Conservation (phyloP, 805 yeast species). For the Spathaspora gorwiae region DNA sequence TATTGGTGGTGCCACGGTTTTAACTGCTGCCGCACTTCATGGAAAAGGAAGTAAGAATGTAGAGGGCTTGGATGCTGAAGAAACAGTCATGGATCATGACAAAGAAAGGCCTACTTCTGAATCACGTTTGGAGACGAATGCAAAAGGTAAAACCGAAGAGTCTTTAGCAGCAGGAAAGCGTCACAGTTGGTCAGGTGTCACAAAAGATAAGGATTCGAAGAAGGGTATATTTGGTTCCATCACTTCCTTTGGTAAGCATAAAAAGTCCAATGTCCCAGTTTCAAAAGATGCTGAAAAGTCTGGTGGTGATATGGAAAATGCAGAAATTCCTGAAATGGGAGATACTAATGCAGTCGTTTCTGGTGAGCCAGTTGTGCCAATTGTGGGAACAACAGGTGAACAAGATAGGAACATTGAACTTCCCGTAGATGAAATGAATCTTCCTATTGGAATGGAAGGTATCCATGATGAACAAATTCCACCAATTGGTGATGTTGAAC, state of each 20-base stretch:
- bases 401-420: not conserved
- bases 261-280: not conserved
- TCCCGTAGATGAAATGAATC: not conserved
- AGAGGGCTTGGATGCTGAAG: not conserved
- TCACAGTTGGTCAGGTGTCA: not conserved
- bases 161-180: not conserved
- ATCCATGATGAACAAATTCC: not conserved
- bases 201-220: not conserved
- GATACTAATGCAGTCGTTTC: not conserved
- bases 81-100: not conserved
- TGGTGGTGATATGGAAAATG: too few species aligned
- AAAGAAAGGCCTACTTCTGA: not conserved
- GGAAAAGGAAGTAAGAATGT: not conserved
- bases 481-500: not conserved
- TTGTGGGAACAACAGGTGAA: not conserved
- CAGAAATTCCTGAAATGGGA: too few species aligned
- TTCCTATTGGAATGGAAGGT: not conserved
- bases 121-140: not conserved
- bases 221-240: not conserved
- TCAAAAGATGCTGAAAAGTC: too few species aligned
- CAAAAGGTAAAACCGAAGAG: not conserved
- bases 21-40: slow-evolving; percentile 1
- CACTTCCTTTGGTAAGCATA: not conserved
- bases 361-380: not conserved
- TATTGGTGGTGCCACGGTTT: slow-evolving; percentile 5